Evolutionary conservation across 345 rosid species (phyloP).

Genomic region (Rhodamnia argentea): DNA sequence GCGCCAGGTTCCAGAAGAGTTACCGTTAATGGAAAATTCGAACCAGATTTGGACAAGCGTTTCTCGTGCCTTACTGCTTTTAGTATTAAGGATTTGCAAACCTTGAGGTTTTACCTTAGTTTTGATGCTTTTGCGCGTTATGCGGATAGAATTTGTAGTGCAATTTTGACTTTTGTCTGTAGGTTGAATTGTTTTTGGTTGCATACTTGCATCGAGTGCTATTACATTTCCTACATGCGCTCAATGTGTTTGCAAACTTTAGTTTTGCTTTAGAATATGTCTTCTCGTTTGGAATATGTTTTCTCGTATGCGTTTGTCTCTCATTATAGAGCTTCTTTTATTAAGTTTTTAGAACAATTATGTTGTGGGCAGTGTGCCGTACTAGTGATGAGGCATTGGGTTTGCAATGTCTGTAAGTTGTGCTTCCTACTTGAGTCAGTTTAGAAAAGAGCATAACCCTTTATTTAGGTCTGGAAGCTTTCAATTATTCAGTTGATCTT

Average conservation of each 20-base stretch:
- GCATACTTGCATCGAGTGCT: neutral
- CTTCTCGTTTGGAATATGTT: neutral
- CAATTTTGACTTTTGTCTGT: neutral
- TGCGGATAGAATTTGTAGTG: neutral
- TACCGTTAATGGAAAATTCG: conserved; percentile 45
- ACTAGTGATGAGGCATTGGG: neutral
- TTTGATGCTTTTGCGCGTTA: neutral
- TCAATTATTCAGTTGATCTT: neutral
- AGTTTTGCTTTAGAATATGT: neutral
- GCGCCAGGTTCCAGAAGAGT: conserved; percentile 85
- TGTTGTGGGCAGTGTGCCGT: neutral
- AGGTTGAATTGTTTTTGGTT: neutral
- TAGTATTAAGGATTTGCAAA: neutral
- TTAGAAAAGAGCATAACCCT: no score
- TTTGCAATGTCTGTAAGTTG: neutral
- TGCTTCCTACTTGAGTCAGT: neutral
- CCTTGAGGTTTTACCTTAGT: neutral
- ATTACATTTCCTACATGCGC: neutral
- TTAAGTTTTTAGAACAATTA: no score
- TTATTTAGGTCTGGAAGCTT: neutral
- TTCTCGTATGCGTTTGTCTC: neutral
- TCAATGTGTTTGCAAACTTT: neutral
- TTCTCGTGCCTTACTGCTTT: neutral
- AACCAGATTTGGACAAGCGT: neutral
- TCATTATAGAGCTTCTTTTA: neutral